Base-by-base conservation (phyloP, 2,329 filamentous ascomycete genomes). In the Pseudocercospora macadamiae region DNA sequence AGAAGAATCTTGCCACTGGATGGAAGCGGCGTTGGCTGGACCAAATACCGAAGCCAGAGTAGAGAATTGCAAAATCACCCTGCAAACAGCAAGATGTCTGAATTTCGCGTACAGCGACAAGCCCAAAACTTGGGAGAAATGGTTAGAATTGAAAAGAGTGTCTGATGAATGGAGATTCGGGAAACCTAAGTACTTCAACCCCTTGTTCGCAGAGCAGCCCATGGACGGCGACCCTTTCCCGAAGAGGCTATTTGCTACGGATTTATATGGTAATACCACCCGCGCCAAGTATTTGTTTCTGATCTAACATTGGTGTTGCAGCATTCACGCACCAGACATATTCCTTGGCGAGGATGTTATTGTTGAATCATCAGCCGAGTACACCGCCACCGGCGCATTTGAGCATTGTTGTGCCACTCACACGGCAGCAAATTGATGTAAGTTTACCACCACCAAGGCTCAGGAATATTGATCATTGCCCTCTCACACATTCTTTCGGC, bases 181-280 rank as follows among this genome's bases (percentile, higher is more conserved):
- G 16, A 56, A 51, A 34, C 54, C 54, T 32, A 56, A 51, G 26
- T 56, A 56, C 45, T 36, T 56, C 12, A 39, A 56, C 21, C 54
- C 54, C 7, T 16, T 51, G 21, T 48, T 39, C 18, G n/a, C 21
- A 18, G 18, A 39, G 14, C 21, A 49, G 12, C 32, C 34, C 12
- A 44, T 49, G 32, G 51, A 51, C 19, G 52, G 44, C 37, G 57
- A 55, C 26, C 51, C 57, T 3, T 59, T 59, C 34, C 57, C 57
- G 30, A 55, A 49, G n/a, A 26, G 44, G 23, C 37, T 55, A n/a
- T 59, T 59, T 28, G 51, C 57, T n/a, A 51, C 21, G 19, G 30
- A 55, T 30, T 16, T 55, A 37, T 54, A 59, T 51, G 57, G 57
- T 59, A 51, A 56, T n/a, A 16, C 34, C 10, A 25, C 21, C 54